Percentiles rank a stretch among this genome's conserved stretches.
Conservation (phyloP, 805 yeast species). For the Saturnispora kantuleensis region DNA sequence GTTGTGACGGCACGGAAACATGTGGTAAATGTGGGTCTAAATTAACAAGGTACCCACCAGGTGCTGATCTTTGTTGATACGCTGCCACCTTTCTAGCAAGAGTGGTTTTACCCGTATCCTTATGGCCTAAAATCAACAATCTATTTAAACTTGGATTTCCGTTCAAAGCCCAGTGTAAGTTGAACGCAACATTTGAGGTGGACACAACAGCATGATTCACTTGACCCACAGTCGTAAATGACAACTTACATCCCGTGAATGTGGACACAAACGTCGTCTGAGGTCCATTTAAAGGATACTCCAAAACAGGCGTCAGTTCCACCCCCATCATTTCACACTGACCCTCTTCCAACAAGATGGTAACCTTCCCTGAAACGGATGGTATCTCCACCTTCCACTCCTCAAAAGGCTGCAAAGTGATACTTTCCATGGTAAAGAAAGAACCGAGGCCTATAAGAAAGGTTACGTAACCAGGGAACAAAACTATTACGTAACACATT, state of each 20-base stretch:
- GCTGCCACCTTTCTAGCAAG: conserved; percentile 58
- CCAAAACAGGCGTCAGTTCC: conserved; percentile 68
- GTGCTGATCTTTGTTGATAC: conserved; percentile 59
- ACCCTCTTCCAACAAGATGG: conserved; percentile 45
- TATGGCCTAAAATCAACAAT: conserved; percentile 67
- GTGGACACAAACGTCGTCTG: conserved; percentile 47
- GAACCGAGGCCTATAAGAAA: not conserved
- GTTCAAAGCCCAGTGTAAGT: conserved; percentile 7
- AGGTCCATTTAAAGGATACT: conserved; percentile 44
- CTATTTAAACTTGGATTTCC: conserved; percentile 11
- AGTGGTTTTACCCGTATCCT: conserved; percentile 70
- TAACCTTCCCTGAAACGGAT: conserved; percentile 34
- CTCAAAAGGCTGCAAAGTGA: conserved; percentile 3
- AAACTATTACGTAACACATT: too few relatives aligned
- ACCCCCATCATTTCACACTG: conserved; percentile 89
- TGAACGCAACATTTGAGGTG: conserved; percentile 1
- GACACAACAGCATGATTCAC: conserved; percentile 48
- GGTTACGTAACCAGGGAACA: not conserved
- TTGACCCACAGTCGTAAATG: conserved; percentile 48
- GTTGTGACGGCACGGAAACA: conserved; percentile 61
- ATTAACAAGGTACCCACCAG: conserved; percentile 67
- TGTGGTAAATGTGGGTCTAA: conserved; percentile 57
- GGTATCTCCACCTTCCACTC: conserved; percentile 76
- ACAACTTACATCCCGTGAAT: conserved; percentile 43
- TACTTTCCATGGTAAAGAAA: conserved; percentile 3